Conservation (phyloP, 805 yeast species). For the Candida takata region DNA sequence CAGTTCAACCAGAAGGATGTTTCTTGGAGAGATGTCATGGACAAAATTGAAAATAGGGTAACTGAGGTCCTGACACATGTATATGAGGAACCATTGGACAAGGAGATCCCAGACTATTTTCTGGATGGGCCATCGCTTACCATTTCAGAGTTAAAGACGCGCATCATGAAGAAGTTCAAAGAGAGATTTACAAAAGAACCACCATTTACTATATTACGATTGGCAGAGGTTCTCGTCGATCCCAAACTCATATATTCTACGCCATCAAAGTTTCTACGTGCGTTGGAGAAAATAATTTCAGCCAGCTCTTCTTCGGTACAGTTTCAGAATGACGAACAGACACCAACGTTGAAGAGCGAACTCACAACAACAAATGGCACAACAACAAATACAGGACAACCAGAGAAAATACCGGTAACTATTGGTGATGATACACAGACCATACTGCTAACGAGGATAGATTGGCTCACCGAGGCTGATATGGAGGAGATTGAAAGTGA, state of each 20-base stretch:
- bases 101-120: conserved; percentile 8
- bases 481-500: conserved; percentile 16
- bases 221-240: conserved; percentile 39
- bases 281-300: conserved; percentile 26
- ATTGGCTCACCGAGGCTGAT: conserved; percentile 22
- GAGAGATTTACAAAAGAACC: conserved; percentile 12
- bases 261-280: conserved; percentile 37
- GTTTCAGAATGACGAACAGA: conserved; percentile 8
- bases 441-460: conserved; percentile 18
- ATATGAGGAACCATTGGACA: conserved; percentile 4
- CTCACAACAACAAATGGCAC: background rate
- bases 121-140: background rate
- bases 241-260: conserved; percentile 35
- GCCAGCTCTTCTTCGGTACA: conserved; percentile 14
- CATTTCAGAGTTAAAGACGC: background rate
- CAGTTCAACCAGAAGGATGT: background rate
- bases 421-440: conserved; percentile 19
- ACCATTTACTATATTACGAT: conserved; percentile 43
- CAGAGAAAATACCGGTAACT: conserved; percentile 6
- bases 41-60: conserved; percentile 2
- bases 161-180: conserved; percentile 7
- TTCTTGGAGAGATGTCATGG: background rate
- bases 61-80: conserved; percentile 4
- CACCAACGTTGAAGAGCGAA: no score
- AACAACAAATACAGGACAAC: background rate